Base-by-base conservation (phyloP, 129 eudicot genomes). In the Escallonia herrerae region DNA sequence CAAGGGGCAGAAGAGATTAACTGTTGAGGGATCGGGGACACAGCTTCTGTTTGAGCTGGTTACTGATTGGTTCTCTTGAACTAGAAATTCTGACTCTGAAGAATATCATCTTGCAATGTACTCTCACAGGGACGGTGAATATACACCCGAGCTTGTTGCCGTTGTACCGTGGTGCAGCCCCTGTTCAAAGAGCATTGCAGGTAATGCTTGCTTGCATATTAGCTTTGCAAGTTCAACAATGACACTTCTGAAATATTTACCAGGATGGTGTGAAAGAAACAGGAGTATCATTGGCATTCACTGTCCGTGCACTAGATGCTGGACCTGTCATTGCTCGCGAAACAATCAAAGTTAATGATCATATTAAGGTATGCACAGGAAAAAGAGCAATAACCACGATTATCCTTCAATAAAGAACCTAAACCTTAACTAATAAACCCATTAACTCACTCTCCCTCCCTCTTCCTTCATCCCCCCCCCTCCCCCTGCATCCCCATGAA, bases 141-240 rank as follows among this genome's bases (percentile, higher is more conserved):
- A 81, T 93, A 77, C 98, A 93, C 75, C 98, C 98, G 46, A 93
- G 98, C 49, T 69, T 93, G 79, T 82, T 93, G 64, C 98, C 96
- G 70, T 74, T 88, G 68, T 93, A 88, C 75, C 95, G 95, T 51
- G 98, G 98, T 54, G 96, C 98, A 39, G 91, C 98, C 63, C 98
- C 98, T 74, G 98, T 93, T 83, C 98, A 93, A 71, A 93, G 98
- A 76, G 96, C 98, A 55, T 69, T 93, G 70, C 95, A 88, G 96
- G 98, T 93, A 60, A 55, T 56, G 1, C 59, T 51, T 11, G 15
- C 42, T 40, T 67, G 15, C 57, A 4, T 11, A 50, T 43, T 64
- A n/a, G 33, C 62, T 48, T 53, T 67, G 45, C 56, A 55, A 40
- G 3, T 7, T 39, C 49, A 40, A n/a, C 8, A 12, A 38, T 45